Percentiles rank a stretch among this genome's conserved stretches.
phyloP scores from a whole-genome alignment of 371 early-diverging fungal species.

The Apophysomyces trapeziformis region DNA sequence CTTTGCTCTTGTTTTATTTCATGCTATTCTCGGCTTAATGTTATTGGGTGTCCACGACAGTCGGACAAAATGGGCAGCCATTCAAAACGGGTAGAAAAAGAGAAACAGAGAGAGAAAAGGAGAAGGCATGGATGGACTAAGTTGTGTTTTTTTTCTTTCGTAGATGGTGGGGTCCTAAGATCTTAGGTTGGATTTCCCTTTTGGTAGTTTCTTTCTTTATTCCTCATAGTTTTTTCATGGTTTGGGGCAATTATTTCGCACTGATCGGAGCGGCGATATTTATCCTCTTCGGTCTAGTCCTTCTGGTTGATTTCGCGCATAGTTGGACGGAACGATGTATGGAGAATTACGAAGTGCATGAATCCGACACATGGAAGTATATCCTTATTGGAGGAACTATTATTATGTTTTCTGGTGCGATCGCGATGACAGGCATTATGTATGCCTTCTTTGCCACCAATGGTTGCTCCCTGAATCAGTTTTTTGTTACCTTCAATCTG shows the following conservation, averaged over 20 bases:
- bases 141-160: not conserved
- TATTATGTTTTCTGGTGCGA: constrained; percentile 54
- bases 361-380: not conserved
- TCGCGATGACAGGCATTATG: constrained; percentile 67
- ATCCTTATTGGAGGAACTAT: constrained; percentile 42
- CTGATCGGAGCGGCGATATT: constrained; percentile 80
- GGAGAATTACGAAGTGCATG: constrained; percentile 38
- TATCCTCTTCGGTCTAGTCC: constrained; percentile 79
- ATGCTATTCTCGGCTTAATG: constrained; percentile 62
- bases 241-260: constrained; percentile 76
- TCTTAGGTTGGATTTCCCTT: constrained; percentile 68
- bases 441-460: constrained; percentile 70
- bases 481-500: constrained; percentile 83
- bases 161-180: constrained; percentile 80
- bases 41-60: constrained; percentile 72
- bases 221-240: constrained; percentile 79
- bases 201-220: constrained; percentile 79
- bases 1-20: constrained; percentile 82
- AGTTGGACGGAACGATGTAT: constrained; percentile 79
- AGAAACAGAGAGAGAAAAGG: not conserved
- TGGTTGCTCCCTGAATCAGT: constrained; percentile 81
- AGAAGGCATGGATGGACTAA: not conserved
- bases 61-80: constrained; percentile 69
- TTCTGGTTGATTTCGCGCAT: constrained; percentile 87
- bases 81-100: constrained; percentile 76